Percentiles rank a stretch among this genome's conserved stretches.
These are phyloP conservation scores for Sporothrix variecibatus DNA, from an alignment of 2,329 filamentous ascomycete species.

Conservation along the genomic window DNA sequence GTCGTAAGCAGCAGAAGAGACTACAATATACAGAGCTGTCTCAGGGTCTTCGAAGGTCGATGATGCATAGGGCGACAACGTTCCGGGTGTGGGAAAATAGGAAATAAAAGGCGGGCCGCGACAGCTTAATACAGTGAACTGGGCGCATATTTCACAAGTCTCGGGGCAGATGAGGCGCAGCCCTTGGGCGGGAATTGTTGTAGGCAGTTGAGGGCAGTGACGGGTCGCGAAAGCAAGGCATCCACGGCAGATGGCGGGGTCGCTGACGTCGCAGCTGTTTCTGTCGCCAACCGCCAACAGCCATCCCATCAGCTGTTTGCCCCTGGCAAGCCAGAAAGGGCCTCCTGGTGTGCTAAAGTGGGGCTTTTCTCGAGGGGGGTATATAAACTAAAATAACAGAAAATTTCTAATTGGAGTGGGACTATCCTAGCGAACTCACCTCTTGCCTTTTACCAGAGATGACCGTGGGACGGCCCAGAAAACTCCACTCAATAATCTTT, in stretches of 20 bases:
- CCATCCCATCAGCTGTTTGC: background rate
- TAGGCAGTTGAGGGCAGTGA: background rate
- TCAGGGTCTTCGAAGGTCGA: background rate
- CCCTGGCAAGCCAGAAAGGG: background rate
- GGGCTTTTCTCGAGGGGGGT: constrained; percentile 1
- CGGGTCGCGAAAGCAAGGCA: background rate
- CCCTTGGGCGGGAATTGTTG: background rate
- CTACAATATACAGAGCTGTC: background rate
- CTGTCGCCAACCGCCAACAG: background rate
- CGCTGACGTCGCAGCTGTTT: background rate
- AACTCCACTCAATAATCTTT: constrained; percentile 34
- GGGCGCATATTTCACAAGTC: background rate
- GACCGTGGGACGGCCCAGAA: constrained; percentile 34
- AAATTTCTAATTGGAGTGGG: constrained; percentile 32
- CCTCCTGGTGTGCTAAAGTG: constrained; percentile 31
- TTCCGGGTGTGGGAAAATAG: background rate
- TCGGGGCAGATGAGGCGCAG: constrained; percentile 6
- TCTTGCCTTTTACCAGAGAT: constrained; percentile 36
- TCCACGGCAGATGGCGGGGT: constrained; percentile 20
- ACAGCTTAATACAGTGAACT: background rate
- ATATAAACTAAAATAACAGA: constrained; percentile 28
- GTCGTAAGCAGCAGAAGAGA: background rate
- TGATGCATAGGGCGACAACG: background rate
- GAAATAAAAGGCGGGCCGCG: background rate
- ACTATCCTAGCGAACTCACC: constrained; percentile 36